Evolutionary conservation across 1,139 yeast species (phyloP).

Genomic region (Protomyces inundatus): DNA sequence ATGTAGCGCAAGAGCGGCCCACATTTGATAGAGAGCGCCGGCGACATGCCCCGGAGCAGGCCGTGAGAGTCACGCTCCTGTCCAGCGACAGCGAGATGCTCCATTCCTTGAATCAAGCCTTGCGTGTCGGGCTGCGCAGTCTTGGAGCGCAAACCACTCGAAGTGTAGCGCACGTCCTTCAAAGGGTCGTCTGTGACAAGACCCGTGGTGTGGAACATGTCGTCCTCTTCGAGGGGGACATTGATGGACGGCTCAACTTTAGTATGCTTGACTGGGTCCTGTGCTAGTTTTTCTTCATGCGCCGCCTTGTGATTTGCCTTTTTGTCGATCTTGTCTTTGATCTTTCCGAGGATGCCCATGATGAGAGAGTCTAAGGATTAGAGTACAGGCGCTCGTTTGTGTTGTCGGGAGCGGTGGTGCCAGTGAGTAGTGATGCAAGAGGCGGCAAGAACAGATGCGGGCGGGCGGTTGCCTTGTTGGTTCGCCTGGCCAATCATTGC

Average conservation of each 20-base stretch:
- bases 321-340: conserved; percentile 20
- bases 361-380: not conserved
- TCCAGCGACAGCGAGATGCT: conserved; percentile 19
- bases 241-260: conserved; percentile 20
- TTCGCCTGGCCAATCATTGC: no score
- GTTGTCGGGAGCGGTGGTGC: no score
- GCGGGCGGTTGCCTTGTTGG: no score
- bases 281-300: not conserved
- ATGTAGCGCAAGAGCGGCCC: conserved; percentile 23
- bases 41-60: conserved; percentile 15
- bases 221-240: conserved; percentile 18
- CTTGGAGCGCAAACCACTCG: conserved; percentile 6
- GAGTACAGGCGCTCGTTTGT: no score
- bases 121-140: conserved; percentile 8
- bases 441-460: no score
- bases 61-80: conserved; percentile 13
- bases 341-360: conserved; percentile 22
- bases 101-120: conserved; percentile 24
- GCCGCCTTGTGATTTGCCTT: conserved; percentile 3
- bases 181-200: conserved; percentile 25
- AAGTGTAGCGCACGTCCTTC: conserved; percentile 23
- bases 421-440: no score
- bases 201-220: conserved; percentile 25
- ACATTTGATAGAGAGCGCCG: conserved; percentile 18
- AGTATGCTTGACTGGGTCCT: not conserved